Evolutionary conservation across 202 grass and related monocot genomes (phyloP), one percentile per base, ranked within the genome.

Genomic region (Zoysia matrella): DNA sequence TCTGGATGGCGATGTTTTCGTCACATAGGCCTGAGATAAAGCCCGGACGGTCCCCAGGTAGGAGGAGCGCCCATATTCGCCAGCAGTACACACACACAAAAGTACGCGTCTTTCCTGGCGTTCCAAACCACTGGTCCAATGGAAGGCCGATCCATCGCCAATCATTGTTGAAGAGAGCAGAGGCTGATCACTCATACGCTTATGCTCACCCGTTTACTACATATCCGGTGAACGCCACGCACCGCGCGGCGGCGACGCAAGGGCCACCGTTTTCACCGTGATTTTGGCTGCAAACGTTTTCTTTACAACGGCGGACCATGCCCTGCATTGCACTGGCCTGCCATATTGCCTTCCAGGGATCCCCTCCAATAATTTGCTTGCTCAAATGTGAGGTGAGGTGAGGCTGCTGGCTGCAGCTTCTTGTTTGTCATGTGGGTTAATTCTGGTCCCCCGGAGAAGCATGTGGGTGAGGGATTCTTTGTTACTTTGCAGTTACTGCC

Each of bases 121-220:
- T 86, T 82, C 88, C 84, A 80, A 80, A 58, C 47, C 81, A 45
- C 89, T 84, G 85, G 85, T 88, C 88, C 88, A 76, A 67, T 60
- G 77, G 89, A 86, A 90, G 64, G 78, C 67, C 67, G 44, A 61
- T 80, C 74, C 88, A 61, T 63, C 46, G 46, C 6, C 89, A 82
- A 94, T 94, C 79, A 94, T 94, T 89, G 89, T 82, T 81, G 76
- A 88, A 65, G 80, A 91, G 92, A 68, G 65, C 82, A 67, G 65
- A 77, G 57, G 41, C 41, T 36, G 30, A 36, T 36, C 30, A 36
- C 54, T 60, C 55, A 50, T 8, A 18, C 8, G 53, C 53, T 55
- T n/a, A 52, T 2, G 2, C 50, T 8, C 11, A 55, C 30, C 30
- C 30, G 30, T 36, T 36, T 36, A 36, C 30, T 55, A 55, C 63